Evolutionary conservation across 106 monocot species (phyloP).

Genomic region (Allium cepa): DNA sequence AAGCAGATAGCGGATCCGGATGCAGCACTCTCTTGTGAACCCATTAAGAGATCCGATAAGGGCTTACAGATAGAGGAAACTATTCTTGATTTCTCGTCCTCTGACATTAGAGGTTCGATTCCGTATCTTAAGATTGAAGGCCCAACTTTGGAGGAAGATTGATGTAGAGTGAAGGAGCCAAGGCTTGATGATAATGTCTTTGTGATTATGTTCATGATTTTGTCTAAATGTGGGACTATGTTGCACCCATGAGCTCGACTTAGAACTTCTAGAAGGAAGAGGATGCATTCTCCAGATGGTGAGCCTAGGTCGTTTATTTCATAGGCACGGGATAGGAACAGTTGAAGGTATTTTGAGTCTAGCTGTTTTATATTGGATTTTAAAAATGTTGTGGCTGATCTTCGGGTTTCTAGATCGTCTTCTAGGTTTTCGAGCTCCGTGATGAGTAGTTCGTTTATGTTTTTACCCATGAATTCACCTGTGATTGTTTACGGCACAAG

Average conservation of each 20-base stretch:
- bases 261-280: conserved; percentile 78
- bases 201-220: conserved; percentile 70
- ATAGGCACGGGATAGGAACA: conserved; percentile 61
- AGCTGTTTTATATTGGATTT: conserved; percentile 63
- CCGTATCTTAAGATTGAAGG: conserved; percentile 79
- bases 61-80: conserved; percentile 69
- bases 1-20: conserved; percentile 79
- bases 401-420: conserved; percentile 64
- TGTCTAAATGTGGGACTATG: conserved; percentile 69
- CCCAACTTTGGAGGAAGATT: conserved; percentile 79
- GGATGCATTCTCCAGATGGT: conserved; percentile 52
- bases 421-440: conserved; percentile 64
- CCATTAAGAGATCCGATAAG: conserved; percentile 55
- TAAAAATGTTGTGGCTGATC: conserved; percentile 57
- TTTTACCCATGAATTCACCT: conserved; percentile 28
- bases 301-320: conserved; percentile 45
- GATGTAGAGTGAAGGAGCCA: conserved; percentile 68
- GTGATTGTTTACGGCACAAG: too few species aligned
- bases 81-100: conserved; percentile 56
- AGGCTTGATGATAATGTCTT: conserved; percentile 49
- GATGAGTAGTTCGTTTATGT: conserved; percentile 37
- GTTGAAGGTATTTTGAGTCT: conserved; percentile 60
- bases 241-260: conserved; percentile 70
- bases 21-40: conserved; percentile 38
- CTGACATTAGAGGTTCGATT: conserved; percentile 56